Evolutionary conservation across 2,329 filamentous ascomycete genomes (phyloP).

Genomic region (Botrytis sinoallii): DNA sequence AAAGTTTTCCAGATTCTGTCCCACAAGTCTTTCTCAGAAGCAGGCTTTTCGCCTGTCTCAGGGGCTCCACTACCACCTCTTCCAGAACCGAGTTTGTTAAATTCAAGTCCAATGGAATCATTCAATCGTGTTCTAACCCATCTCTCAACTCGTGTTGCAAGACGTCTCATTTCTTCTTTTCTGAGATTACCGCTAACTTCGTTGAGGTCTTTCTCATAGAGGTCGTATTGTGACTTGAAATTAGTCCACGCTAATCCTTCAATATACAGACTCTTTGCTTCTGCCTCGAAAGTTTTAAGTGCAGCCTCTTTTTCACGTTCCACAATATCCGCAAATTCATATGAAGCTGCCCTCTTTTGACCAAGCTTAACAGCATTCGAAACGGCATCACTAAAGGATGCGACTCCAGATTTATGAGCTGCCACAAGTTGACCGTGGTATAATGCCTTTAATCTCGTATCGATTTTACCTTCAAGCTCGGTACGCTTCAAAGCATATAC

Average conservation of each 20-base stretch:
- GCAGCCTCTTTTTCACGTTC: constrained; percentile 75
- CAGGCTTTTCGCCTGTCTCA: constrained; percentile 69
- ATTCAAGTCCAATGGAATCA: constrained; percentile 87
- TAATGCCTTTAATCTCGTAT: constrained; percentile 80
- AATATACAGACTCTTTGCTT: constrained; percentile 72
- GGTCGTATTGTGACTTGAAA: constrained; percentile 72
- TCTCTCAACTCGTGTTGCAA: constrained; percentile 86
- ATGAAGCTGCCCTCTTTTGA: constrained; percentile 84
- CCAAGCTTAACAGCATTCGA: constrained; percentile 82
- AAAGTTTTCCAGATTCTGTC: constrained; percentile 92
- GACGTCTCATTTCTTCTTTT: constrained; percentile 91
- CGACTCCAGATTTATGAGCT: constrained; percentile 83
- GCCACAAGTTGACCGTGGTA: constrained; percentile 86
- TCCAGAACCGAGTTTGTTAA: constrained; percentile 92
- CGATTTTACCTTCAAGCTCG: constrained; percentile 83
- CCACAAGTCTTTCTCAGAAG: constrained; percentile 85
- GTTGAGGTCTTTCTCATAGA: constrained; percentile 89
- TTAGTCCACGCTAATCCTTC: constrained; percentile 83
- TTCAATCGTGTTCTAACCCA: constrained; percentile 87
- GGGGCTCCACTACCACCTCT: constrained; percentile 78
- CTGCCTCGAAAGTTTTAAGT: constrained; percentile 69
- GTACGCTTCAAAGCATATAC: constrained; percentile 83
- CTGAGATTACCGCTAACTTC: constrained; percentile 80
- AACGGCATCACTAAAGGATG: constrained; percentile 83
- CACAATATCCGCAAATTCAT: constrained; percentile 96